Conservation (phyloP, 495 filamentous ascomycete species). For the Xylaria flabelliformis region DNA sequence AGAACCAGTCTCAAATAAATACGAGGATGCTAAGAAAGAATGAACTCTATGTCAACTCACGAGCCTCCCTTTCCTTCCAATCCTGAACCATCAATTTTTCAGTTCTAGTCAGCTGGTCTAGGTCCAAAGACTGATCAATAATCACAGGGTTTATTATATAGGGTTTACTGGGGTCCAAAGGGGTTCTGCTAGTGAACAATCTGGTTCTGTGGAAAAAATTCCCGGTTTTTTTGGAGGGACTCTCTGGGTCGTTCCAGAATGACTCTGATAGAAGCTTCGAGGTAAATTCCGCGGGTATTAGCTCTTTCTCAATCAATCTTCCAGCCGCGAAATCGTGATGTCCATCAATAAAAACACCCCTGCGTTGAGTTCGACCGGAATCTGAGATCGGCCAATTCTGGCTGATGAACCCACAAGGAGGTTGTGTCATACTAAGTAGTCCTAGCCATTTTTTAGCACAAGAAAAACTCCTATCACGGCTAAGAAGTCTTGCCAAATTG, state of each 20-base stretch:
- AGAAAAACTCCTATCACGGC: no score
- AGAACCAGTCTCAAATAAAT: background rate
- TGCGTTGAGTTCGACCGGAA: no score
- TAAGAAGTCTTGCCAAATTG: background rate
- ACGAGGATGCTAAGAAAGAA: no score
- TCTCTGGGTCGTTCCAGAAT: slow-evolving; percentile 10
- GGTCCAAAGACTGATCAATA: background rate
- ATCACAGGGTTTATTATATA: background rate
- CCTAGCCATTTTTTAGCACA: background rate
- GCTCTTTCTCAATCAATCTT: background rate
- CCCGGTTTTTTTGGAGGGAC: background rate
- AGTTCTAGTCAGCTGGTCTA: background rate
- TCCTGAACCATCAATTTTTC: slow-evolving; percentile 1
- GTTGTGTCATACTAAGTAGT: background rate
- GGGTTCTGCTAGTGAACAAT: slow-evolving; percentile 2
- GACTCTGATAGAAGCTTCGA: slow-evolving; percentile 7
- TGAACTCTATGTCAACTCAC: background rate
- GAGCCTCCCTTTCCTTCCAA: slow-evolving; percentile 1
- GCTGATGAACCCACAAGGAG: background rate
- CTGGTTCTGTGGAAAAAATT: slow-evolving; percentile 5
- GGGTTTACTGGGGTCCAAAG: background rate
- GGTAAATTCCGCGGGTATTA: background rate
- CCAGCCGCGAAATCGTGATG: background rate
- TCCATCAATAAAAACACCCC: background rate
- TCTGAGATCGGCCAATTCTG: background rate